These are phyloP conservation scores for Silene latifolia DNA, from an alignment of 148 eudicot genomes.

Conservation along the genomic window DNA sequence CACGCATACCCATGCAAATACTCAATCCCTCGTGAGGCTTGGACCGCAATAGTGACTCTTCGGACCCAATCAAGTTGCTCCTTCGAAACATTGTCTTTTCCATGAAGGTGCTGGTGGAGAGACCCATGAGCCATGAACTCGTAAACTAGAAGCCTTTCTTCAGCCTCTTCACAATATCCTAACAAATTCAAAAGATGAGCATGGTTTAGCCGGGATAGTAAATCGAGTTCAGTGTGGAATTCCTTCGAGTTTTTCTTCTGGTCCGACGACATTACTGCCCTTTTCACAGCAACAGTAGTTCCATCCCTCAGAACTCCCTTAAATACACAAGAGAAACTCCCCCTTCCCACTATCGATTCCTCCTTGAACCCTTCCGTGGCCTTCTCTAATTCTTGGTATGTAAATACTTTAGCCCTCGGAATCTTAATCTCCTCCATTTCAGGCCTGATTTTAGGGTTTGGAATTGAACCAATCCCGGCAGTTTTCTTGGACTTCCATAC, in stretches of 20 bases:
- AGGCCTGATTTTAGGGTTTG: constrained; percentile 44
- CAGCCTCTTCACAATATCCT: constrained; percentile 95
- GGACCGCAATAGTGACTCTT: constrained; percentile 89
- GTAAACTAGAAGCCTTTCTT: constrained; percentile 76
- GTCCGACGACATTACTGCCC: constrained; percentile 75
- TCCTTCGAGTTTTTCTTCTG: constrained; percentile 78
- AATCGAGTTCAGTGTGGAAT: constrained; percentile 81
- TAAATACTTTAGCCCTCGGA: constrained; percentile 60
- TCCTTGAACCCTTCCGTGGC: constrained; percentile 78
- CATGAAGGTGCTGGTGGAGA: constrained; percentile 78
- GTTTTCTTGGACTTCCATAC: constrained; percentile 32
- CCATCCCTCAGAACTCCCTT: constrained; percentile 82
- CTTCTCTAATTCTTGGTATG: constrained; percentile 70
- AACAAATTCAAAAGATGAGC: constrained; percentile 87
- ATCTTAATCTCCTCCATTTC: constrained; percentile 71
- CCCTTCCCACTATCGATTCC: constrained; percentile 81
- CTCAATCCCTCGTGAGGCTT: constrained; percentile 94
- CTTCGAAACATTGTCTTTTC: constrained; percentile 47
- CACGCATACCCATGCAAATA: constrained; percentile 96
- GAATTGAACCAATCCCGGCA: constrained; percentile 28
- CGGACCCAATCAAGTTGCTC: constrained; percentile 86
- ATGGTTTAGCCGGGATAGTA: constrained; percentile 77
- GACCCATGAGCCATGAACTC: constrained; percentile 99
- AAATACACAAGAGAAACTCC: constrained; percentile 93
- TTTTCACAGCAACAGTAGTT: constrained; percentile 74